Evolutionary conservation across 257 asterid genomes (phyloP), one percentile per base, ranked within the genome.

Genomic region (Fraxinus quadrangulata): DNA sequence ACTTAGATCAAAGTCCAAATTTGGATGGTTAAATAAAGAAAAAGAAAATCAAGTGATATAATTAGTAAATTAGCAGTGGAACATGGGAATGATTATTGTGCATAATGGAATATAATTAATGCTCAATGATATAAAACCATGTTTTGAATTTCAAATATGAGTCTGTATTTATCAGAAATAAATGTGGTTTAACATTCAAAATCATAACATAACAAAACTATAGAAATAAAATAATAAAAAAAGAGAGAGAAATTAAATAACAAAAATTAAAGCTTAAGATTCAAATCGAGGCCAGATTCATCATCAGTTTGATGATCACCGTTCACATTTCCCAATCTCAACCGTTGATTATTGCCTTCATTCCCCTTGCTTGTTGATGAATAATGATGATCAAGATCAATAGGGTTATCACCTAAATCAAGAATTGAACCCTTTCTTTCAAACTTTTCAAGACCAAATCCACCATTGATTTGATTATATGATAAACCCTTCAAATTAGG

Each of bases 221-320:
- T 30, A 33, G 49, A 42, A 36, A 47, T 39, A 77, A 73, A 40
- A 4, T 16, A 19, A 28, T 33, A 31, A 39, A 1, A 19, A 76
- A 17, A 30, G 33, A 33, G 33, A 45, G 28, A 69, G 19, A 39
- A 8, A 26, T 26, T 28, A 42, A 17, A 45, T n/a, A 19, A 19
- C 3, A 39, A 78, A 6, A 68, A 81, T 79, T 67, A 88, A 31
- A 88, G 86, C 85, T 73, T 86, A 17, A 88, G 87, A 59, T 83
- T 79, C 87, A 88, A 83, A 86, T 88, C 90, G 30, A 88, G 83
- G 11, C 87, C 90, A 0, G 88, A 72, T 61, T 61, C 67, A 49
- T 72, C 83, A 75, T 86, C 87, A 37, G 9, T 79, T 47, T 36
- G 68, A 31, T 77, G 81, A 23, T 67, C 71, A 56, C 34, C 83